A percentile compares a stretch with the other conserved stretches of the same genome.
These are phyloP conservation scores for Orbilia blumenaviensis DNA, from an alignment of 2,329 filamentous ascomycete species.

Conservation along the genomic window DNA sequence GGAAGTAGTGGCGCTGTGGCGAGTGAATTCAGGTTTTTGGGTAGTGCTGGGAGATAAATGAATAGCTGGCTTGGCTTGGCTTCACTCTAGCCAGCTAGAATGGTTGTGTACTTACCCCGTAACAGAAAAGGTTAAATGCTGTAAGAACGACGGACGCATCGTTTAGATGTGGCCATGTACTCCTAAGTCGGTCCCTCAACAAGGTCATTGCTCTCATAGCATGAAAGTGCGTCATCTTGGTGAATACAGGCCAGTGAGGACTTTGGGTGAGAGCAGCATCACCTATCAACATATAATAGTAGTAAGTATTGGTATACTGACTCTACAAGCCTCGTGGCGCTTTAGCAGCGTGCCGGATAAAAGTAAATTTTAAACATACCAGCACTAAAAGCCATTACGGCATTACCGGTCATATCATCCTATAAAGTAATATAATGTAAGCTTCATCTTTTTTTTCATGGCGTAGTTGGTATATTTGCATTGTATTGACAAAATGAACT, in stretches of 20 bases:
- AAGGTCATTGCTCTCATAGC: slow-evolving; percentile 45
- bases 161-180: slow-evolving; percentile 46
- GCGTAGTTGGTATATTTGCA: not conserved
- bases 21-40: not conserved
- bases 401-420: slow-evolving; percentile 54
- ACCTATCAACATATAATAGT: slow-evolving; percentile 14
- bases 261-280: slow-evolving; percentile 50
- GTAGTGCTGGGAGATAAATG: not conserved
- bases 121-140: slow-evolving; percentile 50
- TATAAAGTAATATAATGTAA: slow-evolving; percentile 35
- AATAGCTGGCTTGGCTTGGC: not conserved
- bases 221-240: slow-evolving; percentile 49
- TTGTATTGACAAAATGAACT: not conserved
- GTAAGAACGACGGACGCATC: slow-evolving; percentile 51
- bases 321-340: not conserved
- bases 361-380: slow-evolving; percentile 17
- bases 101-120: slow-evolving; percentile 39
- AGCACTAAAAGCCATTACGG: slow-evolving; percentile 51
- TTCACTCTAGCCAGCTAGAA: not conserved
- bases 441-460: not conserved
- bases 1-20: not conserved
- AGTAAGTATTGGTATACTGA: no score
- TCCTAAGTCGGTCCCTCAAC: slow-evolving; percentile 36
- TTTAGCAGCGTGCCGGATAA: not conserved
- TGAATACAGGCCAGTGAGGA: slow-evolving; percentile 48